Evolutionary conservation across 2,329 filamentous ascomycete genomes (phyloP).

Genomic region (Huntiella savannae): DNA sequence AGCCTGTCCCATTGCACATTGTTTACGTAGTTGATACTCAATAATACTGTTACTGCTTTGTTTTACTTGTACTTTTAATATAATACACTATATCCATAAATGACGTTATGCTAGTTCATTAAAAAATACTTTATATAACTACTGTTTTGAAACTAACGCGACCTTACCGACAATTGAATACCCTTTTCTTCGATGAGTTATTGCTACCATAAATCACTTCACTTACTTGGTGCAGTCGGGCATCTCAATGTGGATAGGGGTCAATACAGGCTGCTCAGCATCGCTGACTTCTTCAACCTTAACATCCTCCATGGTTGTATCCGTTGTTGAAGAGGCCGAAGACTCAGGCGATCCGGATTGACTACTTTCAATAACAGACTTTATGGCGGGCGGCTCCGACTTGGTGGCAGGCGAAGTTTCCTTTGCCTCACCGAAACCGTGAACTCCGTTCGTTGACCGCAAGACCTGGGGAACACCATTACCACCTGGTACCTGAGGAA

Average conservation of each 20-base stretch:
- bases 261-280: background rate
- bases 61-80: background rate
- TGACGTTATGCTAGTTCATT: background rate
- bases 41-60: background rate
- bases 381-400: no score
- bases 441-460: background rate
- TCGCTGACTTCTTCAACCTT: no score
- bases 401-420: no score
- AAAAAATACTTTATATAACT: background rate
- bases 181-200: no score
- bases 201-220: no score
- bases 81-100: background rate
- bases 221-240: background rate
- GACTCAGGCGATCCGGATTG: no score
- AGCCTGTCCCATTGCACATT: background rate
- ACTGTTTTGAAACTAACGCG: no score
- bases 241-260: background rate
- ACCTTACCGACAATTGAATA: no score
- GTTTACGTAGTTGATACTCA: background rate
- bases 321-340: no score
- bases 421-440: no score
- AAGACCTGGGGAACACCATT: conserved; percentile 2
- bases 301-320: no score
- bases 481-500: conserved; percentile 6
- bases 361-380: no score